Percentiles rank a stretch among this genome's conserved stretches.
These are phyloP conservation scores for Lasiosphaeria ovina DNA, from an alignment of 495 filamentous ascomycete genomes.

Conservation along the genomic window DNA sequence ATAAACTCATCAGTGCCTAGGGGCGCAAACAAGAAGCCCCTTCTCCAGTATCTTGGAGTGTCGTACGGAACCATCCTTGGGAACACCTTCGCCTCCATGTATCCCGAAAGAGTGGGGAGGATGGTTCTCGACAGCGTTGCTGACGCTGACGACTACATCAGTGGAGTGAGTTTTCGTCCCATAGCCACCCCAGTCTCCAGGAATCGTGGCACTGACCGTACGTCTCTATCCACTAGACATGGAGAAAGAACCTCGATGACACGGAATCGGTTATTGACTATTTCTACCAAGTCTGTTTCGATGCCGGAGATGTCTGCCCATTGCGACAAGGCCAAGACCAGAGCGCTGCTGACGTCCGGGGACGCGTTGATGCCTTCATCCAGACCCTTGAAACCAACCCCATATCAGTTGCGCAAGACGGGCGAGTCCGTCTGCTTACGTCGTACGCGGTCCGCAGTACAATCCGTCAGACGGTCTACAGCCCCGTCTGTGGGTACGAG, in stretches of 20 bases:
- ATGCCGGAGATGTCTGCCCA: conserved; percentile 40
- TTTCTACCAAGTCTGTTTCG: conserved; percentile 50
- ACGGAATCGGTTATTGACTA: conserved; percentile 48
- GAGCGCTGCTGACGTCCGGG: conserved; percentile 48
- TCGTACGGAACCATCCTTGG: conserved; percentile 62
- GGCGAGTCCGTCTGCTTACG: conserved; percentile 31
- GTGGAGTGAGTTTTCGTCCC: conserved; percentile 8
- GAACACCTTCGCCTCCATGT: conserved; percentile 49
- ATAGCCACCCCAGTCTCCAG: neutral
- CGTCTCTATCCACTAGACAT: conserved; percentile 20
- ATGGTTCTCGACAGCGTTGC: conserved; percentile 40
- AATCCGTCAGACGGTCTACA: conserved; percentile 34
- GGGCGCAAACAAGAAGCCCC: neutral
- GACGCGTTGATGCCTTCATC: conserved; percentile 39
- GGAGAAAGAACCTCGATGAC: conserved; percentile 46
- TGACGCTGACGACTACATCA: conserved; percentile 33
- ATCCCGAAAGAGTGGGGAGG: conserved; percentile 40
- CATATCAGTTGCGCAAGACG: conserved; percentile 18
- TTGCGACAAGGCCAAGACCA: conserved; percentile 46
- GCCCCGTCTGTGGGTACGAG: conserved; percentile 23
- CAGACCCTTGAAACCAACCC: conserved; percentile 18
- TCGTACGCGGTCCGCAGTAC: conserved; percentile 44
- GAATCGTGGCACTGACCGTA: neutral
- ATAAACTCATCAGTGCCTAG: neutral
- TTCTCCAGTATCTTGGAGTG: conserved; percentile 55